Base-by-base conservation (phyloP, 805 yeast species). In the Groenewaldozyma salmanticensis region DNA sequence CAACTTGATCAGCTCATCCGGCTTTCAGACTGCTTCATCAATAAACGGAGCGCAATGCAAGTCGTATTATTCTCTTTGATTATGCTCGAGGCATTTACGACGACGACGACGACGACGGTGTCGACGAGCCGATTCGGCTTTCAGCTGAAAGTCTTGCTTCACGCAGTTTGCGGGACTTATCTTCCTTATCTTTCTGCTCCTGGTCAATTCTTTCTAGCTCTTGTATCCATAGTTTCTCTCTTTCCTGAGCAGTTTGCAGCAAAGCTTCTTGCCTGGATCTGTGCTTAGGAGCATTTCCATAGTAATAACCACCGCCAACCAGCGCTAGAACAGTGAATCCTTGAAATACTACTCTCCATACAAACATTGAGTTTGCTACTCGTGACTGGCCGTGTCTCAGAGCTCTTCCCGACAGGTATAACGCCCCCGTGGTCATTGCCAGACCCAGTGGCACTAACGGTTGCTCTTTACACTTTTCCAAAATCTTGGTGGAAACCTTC, bases 371-470 rank as follows among this genome's bases (percentile, higher is more conserved):
- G 62, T 88, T 95, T 0, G 96, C 94, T 41, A 75, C 76, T 34
- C 68, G 65, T 46, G 78, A 72, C 51, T 85, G 77, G 20, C 96
- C 95, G 22, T 68, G 65, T 51, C 79, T 72, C 46, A 87, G 67
- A 19, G 88, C 82, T 49, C 74, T 71, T 2, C 86, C 87, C 2
- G 96, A 94, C 49, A 87, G 64, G 0, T 72, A 63, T 24, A 88
- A 84, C 0, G 96, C 95, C 2, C 79, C 83, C 5, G 82, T 73
- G 2, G 96, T 88, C 36, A 81, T 75, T 3, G 81, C 55, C 13
- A 83, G 70, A 1, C 96, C 96, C 4, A 86, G 42, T 1, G 96
- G 96, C 1, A 88, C 96, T 7, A 83, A 64, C 1, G 96, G 96
- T 57, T 88, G 95, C 60, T 86, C 81, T 55, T 79, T 82, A 46